Conservation (phyloP, 2,329 filamentous ascomycete species). For the Penicillium hordei region DNA sequence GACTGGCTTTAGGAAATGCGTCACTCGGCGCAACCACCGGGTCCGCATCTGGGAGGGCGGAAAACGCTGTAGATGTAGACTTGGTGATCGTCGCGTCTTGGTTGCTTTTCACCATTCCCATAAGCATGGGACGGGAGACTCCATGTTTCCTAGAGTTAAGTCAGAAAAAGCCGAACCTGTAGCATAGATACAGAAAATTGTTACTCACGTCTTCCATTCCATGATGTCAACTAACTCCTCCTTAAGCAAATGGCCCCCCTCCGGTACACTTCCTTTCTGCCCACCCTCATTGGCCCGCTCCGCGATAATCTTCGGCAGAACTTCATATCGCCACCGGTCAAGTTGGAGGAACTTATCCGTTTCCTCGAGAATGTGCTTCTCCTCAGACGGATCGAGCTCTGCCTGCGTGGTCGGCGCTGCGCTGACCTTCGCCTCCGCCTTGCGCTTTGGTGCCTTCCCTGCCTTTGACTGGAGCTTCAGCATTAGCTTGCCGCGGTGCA, state of each 20-base stretch:
- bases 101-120: slow-evolving; percentile 44
- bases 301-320: slow-evolving; percentile 29
- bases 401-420: slow-evolving; percentile 2
- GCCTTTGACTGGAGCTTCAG: slow-evolving; percentile 22
- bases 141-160: slow-evolving; percentile 27
- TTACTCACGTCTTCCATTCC: slow-evolving; percentile 47
- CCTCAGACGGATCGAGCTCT: slow-evolving; percentile 2
- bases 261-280: slow-evolving; percentile 10
- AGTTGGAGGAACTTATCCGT: slow-evolving; percentile 32
- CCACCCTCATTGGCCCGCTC: slow-evolving; percentile 6
- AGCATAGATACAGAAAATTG: background rate
- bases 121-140: slow-evolving; percentile 39
- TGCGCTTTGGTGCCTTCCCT: slow-evolving; percentile 15
- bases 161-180: background rate
- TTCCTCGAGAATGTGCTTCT: slow-evolving; percentile 20
- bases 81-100: slow-evolving; percentile 24
- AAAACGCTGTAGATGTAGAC: slow-evolving; percentile 32
- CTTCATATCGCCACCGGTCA: slow-evolving; percentile 42
- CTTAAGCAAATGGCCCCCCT: slow-evolving; percentile 30
- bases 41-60: slow-evolving; percentile 16
- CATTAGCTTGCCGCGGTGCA: slow-evolving; percentile 25
- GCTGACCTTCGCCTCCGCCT: slow-evolving; percentile 7
- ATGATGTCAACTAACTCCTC: slow-evolving; percentile 41
- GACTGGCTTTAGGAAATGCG: slow-evolving; percentile 31
- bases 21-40: slow-evolving; percentile 10